Evolutionary conservation across 2,329 filamentous ascomycete species (phyloP).

Genomic region (Graphium sp.): DNA sequence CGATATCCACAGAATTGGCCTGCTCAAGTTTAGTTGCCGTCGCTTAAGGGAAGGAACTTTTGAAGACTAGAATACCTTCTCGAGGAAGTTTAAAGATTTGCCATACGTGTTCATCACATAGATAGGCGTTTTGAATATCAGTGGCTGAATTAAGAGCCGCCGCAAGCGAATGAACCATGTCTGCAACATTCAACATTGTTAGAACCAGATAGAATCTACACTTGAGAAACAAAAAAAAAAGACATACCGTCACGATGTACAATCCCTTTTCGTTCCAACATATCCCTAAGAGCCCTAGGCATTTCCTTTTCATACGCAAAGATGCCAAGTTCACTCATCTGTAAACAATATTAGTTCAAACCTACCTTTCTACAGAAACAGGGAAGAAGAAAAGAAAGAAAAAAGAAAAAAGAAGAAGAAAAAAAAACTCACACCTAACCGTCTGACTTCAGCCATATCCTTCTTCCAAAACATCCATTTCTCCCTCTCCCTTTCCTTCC

Average conservation of each 20-base stretch:
- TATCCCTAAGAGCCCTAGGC: slow-evolving; percentile 48
- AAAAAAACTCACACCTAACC: no score
- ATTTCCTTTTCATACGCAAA: slow-evolving; percentile 60
- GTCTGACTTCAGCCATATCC: no score
- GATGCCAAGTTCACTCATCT: slow-evolving; percentile 50
- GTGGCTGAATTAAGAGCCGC: slow-evolving; percentile 6
- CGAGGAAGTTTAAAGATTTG: slow-evolving; percentile 70
- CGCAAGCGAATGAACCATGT: background rate
- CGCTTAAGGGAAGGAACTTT: background rate
- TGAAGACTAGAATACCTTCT: slow-evolving; percentile 34
- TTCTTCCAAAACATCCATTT: no score
- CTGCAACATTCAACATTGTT: no score
- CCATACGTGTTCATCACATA: slow-evolving; percentile 59
- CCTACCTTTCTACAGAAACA: no score
- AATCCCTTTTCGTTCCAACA: slow-evolving; percentile 41
- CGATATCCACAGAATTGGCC: slow-evolving; percentile 90
- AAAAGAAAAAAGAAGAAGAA: no score
- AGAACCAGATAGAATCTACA: no score
- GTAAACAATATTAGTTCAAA: no score
- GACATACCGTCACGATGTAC: background rate
- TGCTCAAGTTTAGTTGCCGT: slow-evolving; percentile 9
- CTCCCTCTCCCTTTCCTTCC: no score
- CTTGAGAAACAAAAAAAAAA: background rate
- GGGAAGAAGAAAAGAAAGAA: no score
- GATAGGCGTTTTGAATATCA: slow-evolving; percentile 52